Percentiles rank a stretch among this genome's conserved stretches.
These are phyloP conservation scores for Calycina herbarum DNA, from an alignment of 2,329 filamentous ascomycete genomes.

Conservation along the genomic window DNA sequence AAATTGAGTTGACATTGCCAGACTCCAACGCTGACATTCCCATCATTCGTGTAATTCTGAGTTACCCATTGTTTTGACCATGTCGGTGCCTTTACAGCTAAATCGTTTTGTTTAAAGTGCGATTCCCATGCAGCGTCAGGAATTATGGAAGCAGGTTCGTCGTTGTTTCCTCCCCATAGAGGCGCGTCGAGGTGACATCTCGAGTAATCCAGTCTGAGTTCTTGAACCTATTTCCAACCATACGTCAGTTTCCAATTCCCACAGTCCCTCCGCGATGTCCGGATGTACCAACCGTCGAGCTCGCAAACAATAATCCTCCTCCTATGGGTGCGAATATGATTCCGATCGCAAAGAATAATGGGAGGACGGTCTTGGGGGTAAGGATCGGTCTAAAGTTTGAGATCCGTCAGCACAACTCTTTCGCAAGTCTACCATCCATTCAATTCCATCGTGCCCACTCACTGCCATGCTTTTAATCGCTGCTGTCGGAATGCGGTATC, in stretches of 20 bases:
- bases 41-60: conserved; percentile 31
- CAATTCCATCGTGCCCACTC: conserved; percentile 42
- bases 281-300: conserved; percentile 61
- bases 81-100: conserved; percentile 25
- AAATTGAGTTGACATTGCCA: conserved; percentile 73
- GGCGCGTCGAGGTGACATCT: conserved; percentile 64
- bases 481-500: conserved; percentile 97
- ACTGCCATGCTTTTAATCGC: conserved; percentile 98
- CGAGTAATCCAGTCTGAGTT: conserved; percentile 89
- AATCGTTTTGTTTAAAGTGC: conserved; percentile 65
- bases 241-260: background rate
- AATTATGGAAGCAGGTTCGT: conserved; percentile 45
- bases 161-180: conserved; percentile 32
- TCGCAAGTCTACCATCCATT: conserved; percentile 8
- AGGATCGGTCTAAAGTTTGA: conserved; percentile 71
- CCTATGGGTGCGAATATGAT: conserved; percentile 94
- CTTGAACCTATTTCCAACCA: conserved; percentile 68
- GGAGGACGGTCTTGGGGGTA: conserved; percentile 89
- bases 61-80: conserved; percentile 35
- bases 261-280: background rate
- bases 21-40: conserved; percentile 36
- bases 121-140: conserved; percentile 43
- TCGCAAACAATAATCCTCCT: conserved; percentile 82
- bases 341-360: conserved; percentile 86
- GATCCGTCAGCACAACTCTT: conserved; percentile 26